phyloP scores from a whole-genome alignment of 768 basidiomycete species.

The Tremella mesenterica region DNA sequence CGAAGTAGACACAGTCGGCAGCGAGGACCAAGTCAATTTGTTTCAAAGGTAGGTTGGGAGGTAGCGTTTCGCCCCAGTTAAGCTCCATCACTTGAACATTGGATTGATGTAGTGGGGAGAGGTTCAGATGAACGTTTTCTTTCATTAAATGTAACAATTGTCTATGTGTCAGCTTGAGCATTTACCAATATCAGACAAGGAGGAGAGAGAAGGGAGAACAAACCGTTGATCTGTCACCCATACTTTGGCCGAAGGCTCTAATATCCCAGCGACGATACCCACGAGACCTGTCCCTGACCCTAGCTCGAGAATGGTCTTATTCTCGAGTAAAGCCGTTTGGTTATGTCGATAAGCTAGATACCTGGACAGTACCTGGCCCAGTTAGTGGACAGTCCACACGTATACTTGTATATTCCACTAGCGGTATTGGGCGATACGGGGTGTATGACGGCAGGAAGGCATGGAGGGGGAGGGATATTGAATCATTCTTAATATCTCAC shows the following conservation, averaged over 20 bases:
- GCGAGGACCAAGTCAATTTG: conserved; percentile 66
- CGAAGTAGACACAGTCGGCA: conserved; percentile 93
- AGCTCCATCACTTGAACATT: conserved; percentile 59
- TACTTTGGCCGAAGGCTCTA: conserved; percentile 54
- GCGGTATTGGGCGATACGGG: too few relatives aligned
- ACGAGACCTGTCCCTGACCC: conserved; percentile 89
- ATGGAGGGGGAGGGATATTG: too few relatives aligned
- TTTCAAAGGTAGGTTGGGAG: conserved; percentile 47
- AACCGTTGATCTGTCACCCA: conserved; percentile 87
- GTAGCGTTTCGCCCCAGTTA: conserved; percentile 67
- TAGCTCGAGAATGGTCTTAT: conserved; percentile 64
- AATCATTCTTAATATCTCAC: conserved; percentile 52
- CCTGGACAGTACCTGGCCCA: conserved; percentile 70
- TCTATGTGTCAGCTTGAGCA: too few relatives aligned
- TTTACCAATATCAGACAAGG: neutral
- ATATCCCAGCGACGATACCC: conserved; percentile 67
- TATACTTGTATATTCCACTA: too few relatives aligned
- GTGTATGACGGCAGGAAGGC: neutral
- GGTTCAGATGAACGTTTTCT: conserved; percentile 62
- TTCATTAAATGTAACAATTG: conserved; percentile 70
- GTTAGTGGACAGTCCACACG: neutral
- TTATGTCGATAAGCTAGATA: conserved; percentile 56
- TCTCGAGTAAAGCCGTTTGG: conserved; percentile 49
- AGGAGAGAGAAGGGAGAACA: conserved; percentile 44
- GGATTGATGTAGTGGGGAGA: conserved; percentile 2